Base-by-base conservation (phyloP, 352 stramenopile genomes). In the Globisporangium abappressorium region DNA sequence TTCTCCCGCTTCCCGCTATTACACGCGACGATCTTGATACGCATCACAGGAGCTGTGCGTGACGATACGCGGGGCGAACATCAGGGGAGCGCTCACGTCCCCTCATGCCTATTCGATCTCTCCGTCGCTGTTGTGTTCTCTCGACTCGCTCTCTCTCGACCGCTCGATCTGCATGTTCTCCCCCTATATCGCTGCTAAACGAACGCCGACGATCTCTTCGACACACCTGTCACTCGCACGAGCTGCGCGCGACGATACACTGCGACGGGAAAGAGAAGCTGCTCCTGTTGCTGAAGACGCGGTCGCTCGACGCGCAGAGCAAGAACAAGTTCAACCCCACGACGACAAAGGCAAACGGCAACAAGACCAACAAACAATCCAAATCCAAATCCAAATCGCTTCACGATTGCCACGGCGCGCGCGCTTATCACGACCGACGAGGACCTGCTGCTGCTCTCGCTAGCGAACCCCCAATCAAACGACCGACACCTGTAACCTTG, bases 251-350 rank as follows among this genome's bases (percentile, higher is more conserved):
- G 30, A 73, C 68, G 9, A 62, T 8, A 20, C 11, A 20, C 38
- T 20, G 14, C 38, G 38, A 20, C 12, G 14, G 15, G 41, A 74
- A 73, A 43, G 67, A 79, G 30, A 83, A 81, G 72, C 55, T 79
- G 18, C 6, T 46, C 12, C 20, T 81, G 22, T 43, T 81, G 24
- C 58, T 83, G 5, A 73, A 77, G 60, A 64, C 64, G 18, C 62
- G 70, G n/a, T 72, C 69, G 20, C 66, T 81, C 7, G 14, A 20
- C 47, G 38, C 38, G 38, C 75, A 69, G 36, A 77, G 71, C 68
- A 76, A 76, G 56, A 70, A 79, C 62, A 79, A 76, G 53, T 79
- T 83, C 65, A 70, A 51, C 22, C 69, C 70, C 36, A 78, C 73
- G 62, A 77, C 70, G 12, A 36, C 22, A n/a, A 58, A 58, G 24